Percentiles rank a stretch among this genome's conserved stretches.
Conservation (phyloP, 176 grass and related monocot species). For the Oryza officinalis region DNA sequence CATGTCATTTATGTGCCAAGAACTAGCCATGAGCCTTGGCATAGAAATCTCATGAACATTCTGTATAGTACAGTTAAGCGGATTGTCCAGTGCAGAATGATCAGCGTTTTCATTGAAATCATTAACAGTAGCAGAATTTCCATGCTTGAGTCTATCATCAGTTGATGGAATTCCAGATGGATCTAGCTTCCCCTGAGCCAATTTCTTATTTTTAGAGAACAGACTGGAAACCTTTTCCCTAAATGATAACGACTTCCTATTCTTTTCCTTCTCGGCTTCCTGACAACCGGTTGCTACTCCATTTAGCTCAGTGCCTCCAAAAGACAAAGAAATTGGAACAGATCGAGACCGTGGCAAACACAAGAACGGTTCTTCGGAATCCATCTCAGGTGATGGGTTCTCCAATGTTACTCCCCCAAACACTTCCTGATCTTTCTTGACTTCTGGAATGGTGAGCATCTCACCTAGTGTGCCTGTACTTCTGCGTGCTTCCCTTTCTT, state of each 20-base stretch:
- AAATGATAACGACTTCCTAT: slow-evolving; percentile 64
- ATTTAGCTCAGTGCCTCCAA: slow-evolving; percentile 39
- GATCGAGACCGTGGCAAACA: slow-evolving; percentile 76
- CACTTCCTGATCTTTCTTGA: slow-evolving; percentile 54
- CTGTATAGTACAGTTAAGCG: slow-evolving; percentile 2
- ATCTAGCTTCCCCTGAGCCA: slow-evolving; percentile 29
- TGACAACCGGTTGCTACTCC: slow-evolving; percentile 27
- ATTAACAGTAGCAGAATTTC: background rate
- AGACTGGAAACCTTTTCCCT: slow-evolving; percentile 77
- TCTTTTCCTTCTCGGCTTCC: slow-evolving; percentile 56
- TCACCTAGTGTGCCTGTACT: slow-evolving; percentile 77
- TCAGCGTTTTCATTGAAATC: slow-evolving; percentile 23
- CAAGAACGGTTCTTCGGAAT: slow-evolving; percentile 37
- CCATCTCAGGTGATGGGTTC: slow-evolving; percentile 29
- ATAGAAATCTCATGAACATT: slow-evolving; percentile 27
- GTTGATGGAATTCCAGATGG: slow-evolving; percentile 7
- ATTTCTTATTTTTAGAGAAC: slow-evolving; percentile 80
- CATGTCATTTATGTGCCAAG: slow-evolving; percentile 34
- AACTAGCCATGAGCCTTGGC: slow-evolving; percentile 33
- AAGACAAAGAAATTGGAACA: slow-evolving; percentile 62
- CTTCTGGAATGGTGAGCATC: slow-evolving; percentile 77
- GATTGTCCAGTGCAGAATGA: slow-evolving; percentile 28
- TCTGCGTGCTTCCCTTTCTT: slow-evolving; percentile 56
- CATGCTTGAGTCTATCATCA: slow-evolving; percentile 31
- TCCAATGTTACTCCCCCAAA: slow-evolving; percentile 23